These are phyloP conservation scores for Sarocladium oryzae DNA, from an alignment of 2,329 filamentous ascomycete species.

Conservation along the genomic window DNA sequence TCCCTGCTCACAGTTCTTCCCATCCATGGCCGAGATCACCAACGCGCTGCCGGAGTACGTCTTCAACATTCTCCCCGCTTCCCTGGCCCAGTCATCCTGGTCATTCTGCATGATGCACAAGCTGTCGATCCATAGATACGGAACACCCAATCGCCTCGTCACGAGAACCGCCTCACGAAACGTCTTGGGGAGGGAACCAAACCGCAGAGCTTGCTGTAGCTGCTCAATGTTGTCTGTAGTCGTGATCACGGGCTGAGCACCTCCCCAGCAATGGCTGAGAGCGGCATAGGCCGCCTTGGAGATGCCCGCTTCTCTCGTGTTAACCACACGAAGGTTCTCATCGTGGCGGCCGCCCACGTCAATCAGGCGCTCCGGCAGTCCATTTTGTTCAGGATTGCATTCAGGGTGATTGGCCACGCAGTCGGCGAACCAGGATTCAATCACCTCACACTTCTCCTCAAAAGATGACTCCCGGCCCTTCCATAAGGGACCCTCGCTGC, in stretches of 20 bases:
- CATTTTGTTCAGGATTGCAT: neutral
- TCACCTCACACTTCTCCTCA: neutral
- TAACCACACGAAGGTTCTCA: neutral
- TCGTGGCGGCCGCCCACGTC: neutral
- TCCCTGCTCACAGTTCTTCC: neutral
- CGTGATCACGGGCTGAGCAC: neutral
- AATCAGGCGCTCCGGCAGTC: neutral
- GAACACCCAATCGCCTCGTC: neutral
- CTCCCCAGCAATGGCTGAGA: neutral
- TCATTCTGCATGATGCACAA: conserved; percentile 1
- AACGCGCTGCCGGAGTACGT: neutral
- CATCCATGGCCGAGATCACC: neutral
- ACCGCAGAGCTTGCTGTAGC: neutral
- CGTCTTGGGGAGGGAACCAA: neutral
- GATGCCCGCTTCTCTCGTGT: neutral
- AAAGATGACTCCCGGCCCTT: neutral
- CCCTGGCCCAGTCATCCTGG: neutral
- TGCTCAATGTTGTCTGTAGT: neutral
- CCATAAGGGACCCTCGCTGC: neutral
- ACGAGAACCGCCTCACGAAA: neutral
- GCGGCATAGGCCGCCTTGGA: neutral
- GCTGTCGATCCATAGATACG: conserved; percentile 1
- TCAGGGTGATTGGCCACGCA: neutral
- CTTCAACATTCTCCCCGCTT: neutral
- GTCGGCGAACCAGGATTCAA: neutral